These are phyloP conservation scores for Populus euphratica DNA, from an alignment of 345 rosid genomes.

Conservation along the genomic window DNA sequence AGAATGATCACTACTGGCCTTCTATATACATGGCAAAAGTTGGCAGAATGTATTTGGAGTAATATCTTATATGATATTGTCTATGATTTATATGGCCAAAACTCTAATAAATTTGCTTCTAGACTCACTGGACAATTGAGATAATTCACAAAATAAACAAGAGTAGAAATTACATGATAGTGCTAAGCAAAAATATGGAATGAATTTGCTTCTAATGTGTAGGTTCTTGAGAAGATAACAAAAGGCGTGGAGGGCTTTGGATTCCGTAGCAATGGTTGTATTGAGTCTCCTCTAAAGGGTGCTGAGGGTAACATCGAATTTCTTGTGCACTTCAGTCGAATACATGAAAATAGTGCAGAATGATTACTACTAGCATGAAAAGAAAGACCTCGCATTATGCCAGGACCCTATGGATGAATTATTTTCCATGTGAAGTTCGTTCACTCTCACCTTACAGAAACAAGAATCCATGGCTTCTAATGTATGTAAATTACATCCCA, in stretches of 20 bases:
- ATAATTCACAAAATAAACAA: background rate
- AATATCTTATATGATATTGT: background rate
- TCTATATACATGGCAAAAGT: background rate
- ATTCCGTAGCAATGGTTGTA: slow-evolving; percentile 67
- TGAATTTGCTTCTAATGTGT: background rate
- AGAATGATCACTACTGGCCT: no score
- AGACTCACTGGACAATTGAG: background rate
- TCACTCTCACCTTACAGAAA: background rate
- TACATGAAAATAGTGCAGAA: slow-evolving; percentile 26
- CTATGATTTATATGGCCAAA: no score
- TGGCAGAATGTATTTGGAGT: background rate
- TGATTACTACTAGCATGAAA: background rate
- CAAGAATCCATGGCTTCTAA: background rate
- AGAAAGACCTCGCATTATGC: background rate
- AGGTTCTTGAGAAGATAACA: slow-evolving; percentile 82
- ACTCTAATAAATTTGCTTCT: background rate
- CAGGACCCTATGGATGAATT: background rate
- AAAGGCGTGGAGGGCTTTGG: slow-evolving; percentile 72
- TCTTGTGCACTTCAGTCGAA: slow-evolving; percentile 61
- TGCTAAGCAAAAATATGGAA: background rate
- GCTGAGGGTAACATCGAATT: slow-evolving; percentile 91
- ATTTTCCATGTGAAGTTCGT: background rate
- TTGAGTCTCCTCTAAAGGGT: slow-evolving; percentile 88
- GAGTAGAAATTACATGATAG: background rate
- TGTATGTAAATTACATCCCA: background rate